Conservation (phyloP, 441 rosid species). For the Adansonia madagascariensis region DNA sequence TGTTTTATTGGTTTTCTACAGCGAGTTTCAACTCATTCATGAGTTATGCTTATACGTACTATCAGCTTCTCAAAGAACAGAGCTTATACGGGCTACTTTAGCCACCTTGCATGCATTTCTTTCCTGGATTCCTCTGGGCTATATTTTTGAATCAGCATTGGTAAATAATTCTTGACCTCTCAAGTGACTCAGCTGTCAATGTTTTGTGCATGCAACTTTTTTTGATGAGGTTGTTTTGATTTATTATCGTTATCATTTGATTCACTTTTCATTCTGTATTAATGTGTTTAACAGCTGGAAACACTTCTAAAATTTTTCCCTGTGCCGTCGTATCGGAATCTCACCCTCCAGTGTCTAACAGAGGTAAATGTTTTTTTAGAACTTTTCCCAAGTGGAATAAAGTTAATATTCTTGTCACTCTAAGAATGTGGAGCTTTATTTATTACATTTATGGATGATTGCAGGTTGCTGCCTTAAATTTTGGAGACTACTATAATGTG, state of each 20-base stretch:
- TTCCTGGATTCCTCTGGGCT: slow-evolving; percentile 99
- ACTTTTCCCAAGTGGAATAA: neutral
- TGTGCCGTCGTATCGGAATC: slow-evolving; percentile 79
- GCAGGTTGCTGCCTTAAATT: slow-evolving; percentile 25
- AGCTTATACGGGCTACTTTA: slow-evolving; percentile 91
- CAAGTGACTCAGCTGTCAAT: neutral
- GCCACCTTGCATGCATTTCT: slow-evolving; percentile 98
- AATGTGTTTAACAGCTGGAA: slow-evolving; percentile 64
- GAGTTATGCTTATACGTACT: slow-evolving; percentile 97
- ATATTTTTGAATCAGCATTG: slow-evolving; percentile 97
- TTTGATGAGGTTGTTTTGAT: neutral
- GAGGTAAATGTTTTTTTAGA: slow-evolving; percentile 56
- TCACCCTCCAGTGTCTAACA: slow-evolving; percentile 93
- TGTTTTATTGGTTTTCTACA: slow-evolving; percentile 48
- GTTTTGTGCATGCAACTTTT: neutral
- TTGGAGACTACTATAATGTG: slow-evolving; percentile 82
- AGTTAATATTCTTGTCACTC: slow-evolving; percentile 2
- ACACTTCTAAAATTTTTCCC: slow-evolving; percentile 91
- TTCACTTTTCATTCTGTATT: slow-evolving; percentile 15
- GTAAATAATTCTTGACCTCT: slow-evolving; percentile 41
- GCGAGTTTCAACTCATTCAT: slow-evolving; percentile 99
- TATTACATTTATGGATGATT: slow-evolving; percentile 27
- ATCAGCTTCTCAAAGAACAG: slow-evolving; percentile 95
- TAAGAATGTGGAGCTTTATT: slow-evolving; percentile 4
- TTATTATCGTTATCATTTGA: slow-evolving; percentile 18